Base-by-base conservation (phyloP, 345 rosid species). In the Lepidium aucheri region DNA sequence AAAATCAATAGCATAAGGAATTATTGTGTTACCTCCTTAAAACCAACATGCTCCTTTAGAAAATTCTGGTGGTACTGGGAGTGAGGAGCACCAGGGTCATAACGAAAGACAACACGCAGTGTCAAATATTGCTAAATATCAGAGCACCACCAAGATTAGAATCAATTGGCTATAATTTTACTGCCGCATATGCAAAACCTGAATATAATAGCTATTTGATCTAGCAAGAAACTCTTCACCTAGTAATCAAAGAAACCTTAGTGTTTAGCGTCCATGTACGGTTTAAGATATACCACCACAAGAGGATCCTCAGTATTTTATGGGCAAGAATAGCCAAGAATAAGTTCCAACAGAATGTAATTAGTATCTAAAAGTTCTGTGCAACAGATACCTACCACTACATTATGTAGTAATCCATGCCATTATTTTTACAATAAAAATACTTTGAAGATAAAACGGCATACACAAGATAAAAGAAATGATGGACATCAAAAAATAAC, bases 11-110 rank as follows among this genome's bases (percentile, higher is more conserved):
- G 13, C 70, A 65, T 33, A 40, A 59, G 38, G 32, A 22, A 52
- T 30, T 30, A 39, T 20, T 52, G 52, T 18, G 32, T 78, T 84
- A 95, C 98, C 98, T 95, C 98, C 85, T 89, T 95, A 76, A 82
- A 95, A 65, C 89, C 85, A 62, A 87, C 97, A 69, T 91, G 98
- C 67, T 87, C 98, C 71, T 87, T 95, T 54, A 95, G 75, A 79
- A 87, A 91, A 68, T 74, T 83, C 26, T 98, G 93, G 81, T 94
- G 90, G 67, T 81, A 86, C 64, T 91, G 98, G 49, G 81, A 79
- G 53, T 78, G 82, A 69, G 86, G 68, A 78, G 79, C 84, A 51
- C 89, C 94, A 20, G 98, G 96, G 74, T 91, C 99, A 83, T 65
- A 70, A 56, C 72, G 39, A 22, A 53, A 60, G 32, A 38, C 14